Percentiles rank a stretch among this genome's conserved stretches.
Conservation (phyloP, 164 flowering plant species). For the Nymphaea colorata region DNA sequence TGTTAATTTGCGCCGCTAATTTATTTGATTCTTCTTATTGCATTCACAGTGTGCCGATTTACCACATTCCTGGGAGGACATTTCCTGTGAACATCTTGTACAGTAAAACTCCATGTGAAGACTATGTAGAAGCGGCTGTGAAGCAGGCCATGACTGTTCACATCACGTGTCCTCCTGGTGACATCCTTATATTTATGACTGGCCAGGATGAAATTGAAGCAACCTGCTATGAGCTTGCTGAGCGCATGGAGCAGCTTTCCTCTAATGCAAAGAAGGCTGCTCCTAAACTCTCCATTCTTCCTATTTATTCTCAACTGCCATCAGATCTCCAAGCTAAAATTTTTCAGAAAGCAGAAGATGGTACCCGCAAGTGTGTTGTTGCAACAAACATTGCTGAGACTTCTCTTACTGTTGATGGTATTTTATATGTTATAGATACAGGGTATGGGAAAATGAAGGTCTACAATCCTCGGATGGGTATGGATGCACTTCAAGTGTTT, state of each 20-base stretch:
- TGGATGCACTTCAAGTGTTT: constrained; percentile 93
- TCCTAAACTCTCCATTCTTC: constrained; percentile 72
- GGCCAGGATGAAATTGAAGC: constrained; percentile 99
- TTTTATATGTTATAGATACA: constrained; percentile 78
- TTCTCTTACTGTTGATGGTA: constrained; percentile 93
- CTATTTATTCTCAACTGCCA: constrained; percentile 96
- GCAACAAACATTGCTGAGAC: constrained; percentile 99
- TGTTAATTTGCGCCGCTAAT: not conserved
- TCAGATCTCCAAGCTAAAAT: constrained; percentile 96
- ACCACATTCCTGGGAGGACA: constrained; percentile 89
- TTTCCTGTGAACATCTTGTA: constrained; percentile 70
- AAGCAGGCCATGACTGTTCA: constrained; percentile 94
- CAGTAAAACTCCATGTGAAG: constrained; percentile 84
- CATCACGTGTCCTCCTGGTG: constrained; percentile 87
- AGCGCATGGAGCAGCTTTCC: constrained; percentile 80
- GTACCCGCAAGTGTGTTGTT: constrained; percentile 92
- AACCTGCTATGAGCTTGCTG: constrained; percentile 80
- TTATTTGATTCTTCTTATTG: too few species aligned
- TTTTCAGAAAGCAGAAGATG: constrained; percentile 90
- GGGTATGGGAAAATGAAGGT: constrained; percentile 95
- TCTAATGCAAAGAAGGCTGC: constrained; percentile 54
- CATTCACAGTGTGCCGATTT: constrained; percentile 66
- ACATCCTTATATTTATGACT: constrained; percentile 94
- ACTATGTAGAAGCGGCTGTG: constrained; percentile 93
- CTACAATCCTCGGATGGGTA: constrained; percentile 88